phyloP scores from a whole-genome alignment of 495 filamentous ascomycete species.

The Schizothecium vesticola region DNA sequence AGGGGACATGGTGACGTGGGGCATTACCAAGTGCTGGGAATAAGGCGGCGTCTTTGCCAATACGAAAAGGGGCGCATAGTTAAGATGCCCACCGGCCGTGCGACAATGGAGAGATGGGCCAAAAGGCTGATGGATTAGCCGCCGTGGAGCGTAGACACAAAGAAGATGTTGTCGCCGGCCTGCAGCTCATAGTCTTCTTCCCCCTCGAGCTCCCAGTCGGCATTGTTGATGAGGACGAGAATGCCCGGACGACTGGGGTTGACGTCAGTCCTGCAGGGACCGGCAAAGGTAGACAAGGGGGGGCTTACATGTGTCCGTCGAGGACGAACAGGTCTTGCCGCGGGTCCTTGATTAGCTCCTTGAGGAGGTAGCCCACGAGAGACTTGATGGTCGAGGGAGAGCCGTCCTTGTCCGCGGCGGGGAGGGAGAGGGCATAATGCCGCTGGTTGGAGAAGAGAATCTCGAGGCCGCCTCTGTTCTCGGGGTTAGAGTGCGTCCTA shows the following conservation, averaged over 20 bases:
- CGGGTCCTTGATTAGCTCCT: slow-evolving; percentile 78
- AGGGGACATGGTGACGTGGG: not conserved
- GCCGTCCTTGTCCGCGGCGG: slow-evolving; percentile 53
- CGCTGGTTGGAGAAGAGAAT: slow-evolving; percentile 82
- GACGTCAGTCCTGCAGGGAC: not conserved
- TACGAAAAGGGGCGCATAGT: not conserved
- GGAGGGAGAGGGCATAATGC: slow-evolving; percentile 63
- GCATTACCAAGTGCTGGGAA: not conserved
- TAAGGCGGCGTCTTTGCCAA: not conserved
- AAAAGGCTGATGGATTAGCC: slow-evolving; percentile 46
- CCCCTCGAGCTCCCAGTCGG: slow-evolving; percentile 96
- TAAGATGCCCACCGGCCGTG: not conserved
- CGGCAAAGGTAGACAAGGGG: not conserved
- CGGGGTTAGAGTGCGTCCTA: not conserved
- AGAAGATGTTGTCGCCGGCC: slow-evolving; percentile 78
- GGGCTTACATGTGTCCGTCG: slow-evolving; percentile 75
- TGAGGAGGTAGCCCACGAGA: slow-evolving; percentile 74
- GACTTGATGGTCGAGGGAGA: slow-evolving; percentile 63
- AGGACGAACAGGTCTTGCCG: slow-evolving; percentile 86
- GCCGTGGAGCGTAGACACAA: slow-evolving; percentile 96
- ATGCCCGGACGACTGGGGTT: slow-evolving; percentile 81
- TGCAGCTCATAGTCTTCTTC: slow-evolving; percentile 85
- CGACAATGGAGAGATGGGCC: not conserved
- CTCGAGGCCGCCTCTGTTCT: slow-evolving; percentile 80
- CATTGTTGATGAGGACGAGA: slow-evolving; percentile 93